phyloP scores from a whole-genome alignment of 2,329 filamentous ascomycete genomes.

The Fusarium nelsonii region DNA sequence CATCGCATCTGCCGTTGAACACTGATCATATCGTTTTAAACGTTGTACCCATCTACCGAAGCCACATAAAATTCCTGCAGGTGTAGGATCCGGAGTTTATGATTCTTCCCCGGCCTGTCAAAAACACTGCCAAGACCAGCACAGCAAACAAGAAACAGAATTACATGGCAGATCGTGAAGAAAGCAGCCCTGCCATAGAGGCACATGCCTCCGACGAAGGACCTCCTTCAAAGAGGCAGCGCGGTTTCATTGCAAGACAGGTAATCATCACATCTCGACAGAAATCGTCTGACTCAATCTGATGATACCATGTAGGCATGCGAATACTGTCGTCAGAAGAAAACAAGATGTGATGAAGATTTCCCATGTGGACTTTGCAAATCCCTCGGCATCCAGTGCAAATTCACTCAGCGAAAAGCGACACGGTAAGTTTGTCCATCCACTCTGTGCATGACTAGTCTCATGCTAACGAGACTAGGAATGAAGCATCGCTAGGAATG shows the following conservation, averaged over 20 bases:
- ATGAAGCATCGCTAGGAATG: constrained; percentile 37
- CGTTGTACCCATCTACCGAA: not conserved
- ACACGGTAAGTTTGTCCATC: constrained; percentile 1
- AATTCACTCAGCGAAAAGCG: constrained; percentile 28
- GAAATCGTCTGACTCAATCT: not conserved
- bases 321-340: constrained; percentile 39
- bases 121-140: not conserved
- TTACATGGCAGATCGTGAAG: constrained; percentile 33
- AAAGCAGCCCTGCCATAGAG: constrained; percentile 15
- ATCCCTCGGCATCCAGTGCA: constrained; percentile 29
- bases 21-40: not conserved
- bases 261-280: not conserved
- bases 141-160: not conserved
- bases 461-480: not conserved
- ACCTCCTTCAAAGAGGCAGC: constrained; percentile 21
- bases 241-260: constrained; percentile 38
- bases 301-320: constrained; percentile 20
- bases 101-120: constrained; percentile 24
- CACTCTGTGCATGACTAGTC: accelerated
- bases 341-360: constrained; percentile 39
- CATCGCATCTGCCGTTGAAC: not conserved
- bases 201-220: constrained; percentile 27
- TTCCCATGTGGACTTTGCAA: constrained; percentile 35
- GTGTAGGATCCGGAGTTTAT: constrained; percentile 22
- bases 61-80: not conserved